Percentiles rank a stretch among this genome's conserved stretches.
Evolutionary conservation across 2,329 filamentous ascomycete genomes (phyloP).

Genomic region (Venturia aucupariae): DNA sequence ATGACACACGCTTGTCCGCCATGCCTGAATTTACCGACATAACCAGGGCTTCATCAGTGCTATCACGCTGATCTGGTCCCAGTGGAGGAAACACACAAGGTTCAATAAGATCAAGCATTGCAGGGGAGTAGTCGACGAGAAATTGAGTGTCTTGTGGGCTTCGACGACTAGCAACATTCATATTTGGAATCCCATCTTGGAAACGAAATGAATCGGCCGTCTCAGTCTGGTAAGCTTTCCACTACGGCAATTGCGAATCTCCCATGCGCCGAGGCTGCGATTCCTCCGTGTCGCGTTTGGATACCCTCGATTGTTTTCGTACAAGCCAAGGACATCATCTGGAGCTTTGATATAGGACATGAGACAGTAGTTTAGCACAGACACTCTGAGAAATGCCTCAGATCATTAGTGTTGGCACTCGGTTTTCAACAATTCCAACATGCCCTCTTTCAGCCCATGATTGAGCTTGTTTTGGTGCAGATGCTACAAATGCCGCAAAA

Average conservation of each 20-base stretch:
- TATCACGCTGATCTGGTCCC: too few relatives aligned
- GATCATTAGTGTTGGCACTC: not conserved
- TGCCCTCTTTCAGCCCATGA: too few relatives aligned
- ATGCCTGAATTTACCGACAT: not conserved
- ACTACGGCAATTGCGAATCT: not conserved
- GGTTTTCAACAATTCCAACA: too few relatives aligned
- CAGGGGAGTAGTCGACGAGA: not conserved
- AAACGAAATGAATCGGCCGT: not conserved
- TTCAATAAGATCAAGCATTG: not conserved
- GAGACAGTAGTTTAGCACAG: not conserved
- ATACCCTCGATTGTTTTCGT: too few relatives aligned
- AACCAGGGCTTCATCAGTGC: not conserved
- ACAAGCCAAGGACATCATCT: too few relatives aligned
- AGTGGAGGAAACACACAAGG: not conserved
- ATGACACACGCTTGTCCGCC: too few relatives aligned
- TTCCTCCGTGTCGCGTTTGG: not conserved
- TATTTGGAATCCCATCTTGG: not conserved
- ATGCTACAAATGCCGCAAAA: not conserved
- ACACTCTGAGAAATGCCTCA: not conserved
- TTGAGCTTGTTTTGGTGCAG: not conserved
- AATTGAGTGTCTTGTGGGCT: not conserved
- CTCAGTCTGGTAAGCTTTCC: too few relatives aligned
- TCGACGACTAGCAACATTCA: not conserved
- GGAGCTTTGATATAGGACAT: not conserved
- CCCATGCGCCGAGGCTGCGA: not conserved